These are phyloP conservation scores for Colletotrichum destructivum DNA, from an alignment of 2,329 filamentous ascomycete genomes.

Conservation along the genomic window DNA sequence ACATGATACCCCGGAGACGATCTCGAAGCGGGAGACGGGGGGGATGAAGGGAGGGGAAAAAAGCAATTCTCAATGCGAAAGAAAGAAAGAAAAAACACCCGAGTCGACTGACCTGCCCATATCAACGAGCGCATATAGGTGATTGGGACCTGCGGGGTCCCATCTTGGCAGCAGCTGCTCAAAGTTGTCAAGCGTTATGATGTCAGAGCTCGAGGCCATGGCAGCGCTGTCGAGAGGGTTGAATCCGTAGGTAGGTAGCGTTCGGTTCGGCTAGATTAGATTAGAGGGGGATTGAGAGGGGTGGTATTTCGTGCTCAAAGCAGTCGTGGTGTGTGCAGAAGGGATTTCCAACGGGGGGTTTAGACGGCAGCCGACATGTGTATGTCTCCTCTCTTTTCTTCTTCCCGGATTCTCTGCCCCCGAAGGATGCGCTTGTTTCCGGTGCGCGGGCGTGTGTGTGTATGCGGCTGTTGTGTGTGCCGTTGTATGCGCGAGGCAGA, in stretches of 20 bases:
- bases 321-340: slow-evolving; percentile 32
- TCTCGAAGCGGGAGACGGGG: background rate
- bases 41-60: background rate
- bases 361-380: slow-evolving; percentile 32
- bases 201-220: slow-evolving; percentile 51
- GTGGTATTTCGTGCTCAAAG: slow-evolving; percentile 39
- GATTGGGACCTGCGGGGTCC: slow-evolving; percentile 61
- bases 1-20: background rate
- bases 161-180: slow-evolving; percentile 64
- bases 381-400: slow-evolving; percentile 2
- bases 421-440: background rate
- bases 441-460: background rate
- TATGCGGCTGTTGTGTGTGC: background rate
- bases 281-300: slow-evolving; percentile 5
- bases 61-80: background rate
- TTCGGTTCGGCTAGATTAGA: background rate
- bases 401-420: background rate
- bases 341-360: slow-evolving; percentile 14
- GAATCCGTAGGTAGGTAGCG: background rate
- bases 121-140: slow-evolving; percentile 71
- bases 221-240: slow-evolving; percentile 19
- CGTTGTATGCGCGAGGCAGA: slow-evolving; percentile 1
- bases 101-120: slow-evolving; percentile 68
- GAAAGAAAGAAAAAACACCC: slow-evolving; percentile 28
- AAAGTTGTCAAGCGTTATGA: slow-evolving; percentile 68